Evolutionary conservation across 192 early-diverging fungal genomes (phyloP).

Genomic region (Backusella parvicylindrica): DNA sequence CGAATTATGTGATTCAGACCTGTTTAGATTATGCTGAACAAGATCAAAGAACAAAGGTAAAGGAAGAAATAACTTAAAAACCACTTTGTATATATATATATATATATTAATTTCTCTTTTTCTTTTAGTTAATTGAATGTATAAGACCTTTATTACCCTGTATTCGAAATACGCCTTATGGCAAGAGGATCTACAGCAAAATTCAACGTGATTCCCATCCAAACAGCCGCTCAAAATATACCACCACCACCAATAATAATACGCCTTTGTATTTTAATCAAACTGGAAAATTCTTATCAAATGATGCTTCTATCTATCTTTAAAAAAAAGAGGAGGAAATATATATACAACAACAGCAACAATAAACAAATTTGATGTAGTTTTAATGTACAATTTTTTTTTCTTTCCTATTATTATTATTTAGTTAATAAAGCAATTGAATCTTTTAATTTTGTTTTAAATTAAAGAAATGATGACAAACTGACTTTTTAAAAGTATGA

Average conservation of each 20-base stretch:
- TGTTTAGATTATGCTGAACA: constrained; percentile 79
- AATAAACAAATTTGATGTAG: neutral
- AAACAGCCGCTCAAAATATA: neutral
- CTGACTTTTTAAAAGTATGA: too few relatives aligned
- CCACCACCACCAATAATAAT: neutral
- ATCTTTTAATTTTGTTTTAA: too few relatives aligned
- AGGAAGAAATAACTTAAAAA: neutral
- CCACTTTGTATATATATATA: neutral
- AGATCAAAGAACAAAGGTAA: constrained; percentile 59
- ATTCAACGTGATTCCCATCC: constrained; percentile 55
- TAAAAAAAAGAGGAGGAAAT: neutral
- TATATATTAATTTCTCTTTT: neutral
- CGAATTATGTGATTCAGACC: constrained; percentile 91
- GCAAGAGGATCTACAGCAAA: constrained; percentile 84
- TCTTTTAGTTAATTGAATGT: constrained; percentile 68
- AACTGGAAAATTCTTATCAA: neutral
- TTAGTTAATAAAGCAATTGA: too few relatives aligned
- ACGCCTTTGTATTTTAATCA: neutral
- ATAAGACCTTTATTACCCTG: constrained; percentile 75
- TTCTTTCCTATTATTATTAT: too few relatives aligned
- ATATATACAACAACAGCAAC: neutral
- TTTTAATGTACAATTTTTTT: constrained; percentile 5
- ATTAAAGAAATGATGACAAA: too few relatives aligned
- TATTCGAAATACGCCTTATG: constrained; percentile 86
- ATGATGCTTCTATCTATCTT: constrained; percentile 3